Evolutionary conservation across 257 asterid genomes (phyloP), one percentile per base, ranked within the genome.

Genomic region (Leonotis leonurus): DNA sequence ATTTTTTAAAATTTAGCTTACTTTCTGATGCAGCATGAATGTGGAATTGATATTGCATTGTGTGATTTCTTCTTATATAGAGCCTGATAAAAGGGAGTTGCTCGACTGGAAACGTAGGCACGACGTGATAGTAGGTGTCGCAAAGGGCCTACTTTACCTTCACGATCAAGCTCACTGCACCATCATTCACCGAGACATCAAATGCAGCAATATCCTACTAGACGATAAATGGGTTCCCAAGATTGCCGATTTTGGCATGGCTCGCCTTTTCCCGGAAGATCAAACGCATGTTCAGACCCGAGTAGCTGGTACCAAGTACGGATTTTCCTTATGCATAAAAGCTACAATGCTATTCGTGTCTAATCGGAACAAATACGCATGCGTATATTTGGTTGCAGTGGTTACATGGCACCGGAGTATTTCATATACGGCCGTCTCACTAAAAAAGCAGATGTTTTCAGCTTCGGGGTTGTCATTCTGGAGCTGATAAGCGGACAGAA

Each of bases 361-460:
- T 37, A 33, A 20, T n/a, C n/a, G 18, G 46, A 13, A 36, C 62
- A 7, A 48, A 60, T 56, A 51, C 4, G 21, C 18, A 40, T 44
- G 20, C 32, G 26, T 68, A 65, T 33, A 59, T 74, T 69, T 72
- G 69, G 59, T 71, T 67, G 71, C 81, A 93, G 99, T 60, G 99
- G 99, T 64, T 89, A 93, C 78, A 85, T 89, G 99, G 99, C 99
- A 17, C 99, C 97, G 0, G 97, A 93, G 75, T 93, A 89, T 75
- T 76, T 87, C 76, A 67, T 85, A 94, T 77, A 78, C 30, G 99
- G 97, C 24, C 65, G 37, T 18, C 89, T 89, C 73, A 85, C 97
- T 5, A 79, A 76, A 49, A 93, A 78, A 71, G 96, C 86, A 8
- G 99, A 93, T 49, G 90, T 93, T 6, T 93, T 81, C 73, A 93